Evolutionary conservation across 1,139 yeast species (phyloP).

Genomic region (Protomyces macrosporus): DNA sequence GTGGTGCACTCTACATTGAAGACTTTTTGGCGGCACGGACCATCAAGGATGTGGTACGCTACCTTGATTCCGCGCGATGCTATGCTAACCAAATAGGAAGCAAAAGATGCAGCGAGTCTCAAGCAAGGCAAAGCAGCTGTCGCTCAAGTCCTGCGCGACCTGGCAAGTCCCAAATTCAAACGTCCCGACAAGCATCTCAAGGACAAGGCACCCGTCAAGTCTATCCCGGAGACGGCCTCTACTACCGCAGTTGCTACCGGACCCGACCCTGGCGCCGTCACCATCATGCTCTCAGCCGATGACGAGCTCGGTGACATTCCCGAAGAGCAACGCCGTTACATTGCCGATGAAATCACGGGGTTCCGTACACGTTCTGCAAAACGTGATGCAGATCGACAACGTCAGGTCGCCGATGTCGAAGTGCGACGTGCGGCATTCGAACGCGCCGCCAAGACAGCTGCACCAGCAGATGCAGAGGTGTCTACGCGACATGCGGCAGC

Average conservation of each 20-base stretch:
- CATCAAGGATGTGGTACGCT: background rate
- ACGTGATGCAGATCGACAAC: conserved; percentile 33
- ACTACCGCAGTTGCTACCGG: background rate
- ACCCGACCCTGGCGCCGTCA: background rate
- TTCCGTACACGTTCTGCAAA: conserved; percentile 38
- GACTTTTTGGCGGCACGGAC: conserved; percentile 1
- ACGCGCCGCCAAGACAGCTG: background rate
- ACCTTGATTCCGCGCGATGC: background rate
- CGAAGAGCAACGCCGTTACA: conserved; percentile 35
- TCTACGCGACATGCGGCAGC: background rate
- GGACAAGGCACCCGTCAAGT: background rate
- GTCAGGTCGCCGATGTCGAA: conserved; percentile 34
- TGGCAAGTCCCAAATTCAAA: conserved; percentile 1
- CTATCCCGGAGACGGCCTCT: background rate
- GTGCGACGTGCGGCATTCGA: conserved; percentile 22
- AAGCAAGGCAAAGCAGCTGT: background rate
- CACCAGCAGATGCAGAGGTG: no score
- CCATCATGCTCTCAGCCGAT: conserved; percentile 29
- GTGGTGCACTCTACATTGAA: conserved; percentile 3
- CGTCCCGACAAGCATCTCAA: conserved; percentile 1
- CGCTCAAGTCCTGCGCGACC: conserved; percentile 7
- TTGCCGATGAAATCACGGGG: conserved; percentile 37
- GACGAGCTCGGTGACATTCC: conserved; percentile 34
- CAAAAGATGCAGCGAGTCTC: conserved; percentile 10
- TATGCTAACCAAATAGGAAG: background rate